Evolutionary conservation across 23 red algal genomes (phyloP).

Genomic region (Gracilaria gracilis): DNA sequence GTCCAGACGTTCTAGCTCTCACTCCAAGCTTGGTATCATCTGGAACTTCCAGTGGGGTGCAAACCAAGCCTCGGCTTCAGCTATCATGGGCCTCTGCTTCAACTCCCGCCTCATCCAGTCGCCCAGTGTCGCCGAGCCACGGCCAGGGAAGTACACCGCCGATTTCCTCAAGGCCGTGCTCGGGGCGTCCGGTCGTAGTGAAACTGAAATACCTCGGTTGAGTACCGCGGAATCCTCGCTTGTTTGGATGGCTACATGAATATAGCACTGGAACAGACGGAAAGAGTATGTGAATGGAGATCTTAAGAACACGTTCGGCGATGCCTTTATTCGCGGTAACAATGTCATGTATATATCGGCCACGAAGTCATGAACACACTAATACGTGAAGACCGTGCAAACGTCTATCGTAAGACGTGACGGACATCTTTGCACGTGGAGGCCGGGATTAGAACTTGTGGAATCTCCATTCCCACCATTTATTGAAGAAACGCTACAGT

Average conservation of each 20-base stretch:
- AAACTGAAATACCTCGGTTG: constrained; percentile 88
- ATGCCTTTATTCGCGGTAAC: constrained; percentile 97
- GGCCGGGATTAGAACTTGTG: neutral
- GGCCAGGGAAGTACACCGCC: constrained; percentile 81
- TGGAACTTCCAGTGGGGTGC: too few species aligned
- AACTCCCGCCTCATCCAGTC: neutral
- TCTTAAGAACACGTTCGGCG: constrained; percentile 94
- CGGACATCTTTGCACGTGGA: too few species aligned
- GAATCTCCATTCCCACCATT: neutral
- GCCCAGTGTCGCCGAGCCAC: constrained; percentile 29
- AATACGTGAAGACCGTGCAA: neutral
- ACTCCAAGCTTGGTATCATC: too few species aligned
- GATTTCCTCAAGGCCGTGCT: constrained; percentile 90
- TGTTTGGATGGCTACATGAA: constrained; percentile 99
- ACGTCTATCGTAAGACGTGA: too few species aligned
- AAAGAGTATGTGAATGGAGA: constrained; percentile 86
- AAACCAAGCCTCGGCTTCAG: neutral
- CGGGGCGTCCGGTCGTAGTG: constrained; percentile 92
- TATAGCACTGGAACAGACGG: constrained; percentile 96
- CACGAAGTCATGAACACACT: constrained; percentile 47
- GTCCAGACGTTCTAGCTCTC: neutral
- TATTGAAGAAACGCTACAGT: constrained; percentile 68
- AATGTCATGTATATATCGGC: constrained; percentile 84
- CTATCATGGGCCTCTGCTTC: constrained; percentile 19
- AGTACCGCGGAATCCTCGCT: constrained; percentile 92